Conservation (phyloP, 2,329 filamentous ascomycete genomes). For the Paradendryphiella salina region DNA sequence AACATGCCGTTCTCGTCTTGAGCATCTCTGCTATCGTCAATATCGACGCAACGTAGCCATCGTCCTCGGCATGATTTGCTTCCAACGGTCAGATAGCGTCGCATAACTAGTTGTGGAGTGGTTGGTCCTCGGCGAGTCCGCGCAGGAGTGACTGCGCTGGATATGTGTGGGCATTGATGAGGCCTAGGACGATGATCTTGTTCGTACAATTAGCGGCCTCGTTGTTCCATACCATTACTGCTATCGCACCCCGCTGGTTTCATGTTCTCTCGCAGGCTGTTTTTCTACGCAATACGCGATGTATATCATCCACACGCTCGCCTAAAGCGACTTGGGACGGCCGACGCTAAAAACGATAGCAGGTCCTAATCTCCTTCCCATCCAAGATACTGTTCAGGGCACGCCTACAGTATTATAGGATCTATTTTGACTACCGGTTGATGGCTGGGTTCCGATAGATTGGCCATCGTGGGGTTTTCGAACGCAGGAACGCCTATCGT, state of each 20-base stretch:
- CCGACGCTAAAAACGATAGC: constrained; percentile 7
- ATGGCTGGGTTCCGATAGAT: not conserved
- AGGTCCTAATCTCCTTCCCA: constrained; percentile 1
- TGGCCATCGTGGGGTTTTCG: not conserved
- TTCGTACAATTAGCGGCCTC: constrained; percentile 31
- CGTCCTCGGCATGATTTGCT: constrained; percentile 41
- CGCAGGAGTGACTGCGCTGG: constrained; percentile 43
- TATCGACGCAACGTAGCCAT: constrained; percentile 40
- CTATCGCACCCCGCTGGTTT: not conserved
- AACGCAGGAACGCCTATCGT: constrained; percentile 6
- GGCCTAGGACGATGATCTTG: constrained; percentile 44
- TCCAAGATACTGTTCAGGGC: not conserved
- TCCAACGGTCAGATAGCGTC: constrained; percentile 46
- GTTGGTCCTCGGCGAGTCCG: constrained; percentile 34
- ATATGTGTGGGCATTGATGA: constrained; percentile 47
- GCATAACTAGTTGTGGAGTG: constrained; percentile 36
- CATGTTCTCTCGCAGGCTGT: not conserved
- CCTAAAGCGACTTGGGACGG: constrained; percentile 8
- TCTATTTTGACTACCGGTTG: not conserved
- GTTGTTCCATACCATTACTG: not conserved
- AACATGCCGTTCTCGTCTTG: constrained; percentile 46
- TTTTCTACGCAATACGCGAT: not conserved
- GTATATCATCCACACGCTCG: not conserved
- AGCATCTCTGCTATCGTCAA: constrained; percentile 47
- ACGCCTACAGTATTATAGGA: not conserved